Base-by-base conservation (phyloP, 306 rosid species). In the Quercus dentata region DNA sequence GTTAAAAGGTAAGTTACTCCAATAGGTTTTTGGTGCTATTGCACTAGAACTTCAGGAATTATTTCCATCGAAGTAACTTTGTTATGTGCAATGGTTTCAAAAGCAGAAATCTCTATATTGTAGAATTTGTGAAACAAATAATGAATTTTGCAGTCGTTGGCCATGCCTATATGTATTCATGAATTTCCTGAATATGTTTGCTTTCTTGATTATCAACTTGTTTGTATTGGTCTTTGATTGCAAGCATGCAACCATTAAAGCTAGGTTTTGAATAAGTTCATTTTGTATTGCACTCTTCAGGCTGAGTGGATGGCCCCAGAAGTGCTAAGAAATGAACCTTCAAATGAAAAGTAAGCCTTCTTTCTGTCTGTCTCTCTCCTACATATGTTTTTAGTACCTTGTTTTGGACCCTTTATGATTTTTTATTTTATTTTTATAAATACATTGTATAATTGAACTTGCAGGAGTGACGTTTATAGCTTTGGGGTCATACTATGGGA, bases 261-360 rank as follows among this genome's bases (percentile, higher is more conserved):
- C 35, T 46, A 75, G 78, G 70, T 75, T 56, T 87, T 31, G 57
- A 79, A 70, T 81, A 76, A 85, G 73, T 69, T 57, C 35, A 69
- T 80, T 11, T 75, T 84, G 79, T 84, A 30, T 71, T 69, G 3
- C 58, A 56, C 82, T 71, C 80, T 85, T 88, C 90, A 96, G 99
- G 99, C 99, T 28, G 99, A 96, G 90, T 96, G 98, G 99, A 96
- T 96, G 99, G 99, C 99, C 79, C 99, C 99, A 6, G 99, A 96
- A 89, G 99, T 96, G 61, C 85, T 96, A 79, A 85, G 99, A 85
- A 96, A 93, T 71, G 99, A 96, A 87, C 99, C 94, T 79, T 90
- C 98, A 41, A 84, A 96, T 87, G 99, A 96, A 84, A 96, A 96
- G 99, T 96, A 89, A 83, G 89, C 71, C 27, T 13, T 6, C 30